Evolutionary conservation across 75 land plant species (phyloP).

Genomic region (Isoetes taiwanensis): DNA sequence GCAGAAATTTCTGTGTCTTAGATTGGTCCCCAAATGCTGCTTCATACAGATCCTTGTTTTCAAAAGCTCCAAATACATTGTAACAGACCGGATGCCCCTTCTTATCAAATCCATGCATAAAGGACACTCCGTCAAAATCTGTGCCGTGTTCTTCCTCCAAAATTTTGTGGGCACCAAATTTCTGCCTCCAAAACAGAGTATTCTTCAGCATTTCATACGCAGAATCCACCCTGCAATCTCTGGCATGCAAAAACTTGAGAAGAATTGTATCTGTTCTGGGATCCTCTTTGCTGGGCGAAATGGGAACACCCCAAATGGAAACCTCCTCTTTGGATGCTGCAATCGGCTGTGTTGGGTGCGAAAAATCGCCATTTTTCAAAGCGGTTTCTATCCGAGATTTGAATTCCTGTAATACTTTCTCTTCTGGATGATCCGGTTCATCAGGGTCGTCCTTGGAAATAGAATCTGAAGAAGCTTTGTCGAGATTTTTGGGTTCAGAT

Average conservation of each 20-base stretch:
- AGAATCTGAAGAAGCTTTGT: no score
- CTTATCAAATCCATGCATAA: constrained; percentile 59
- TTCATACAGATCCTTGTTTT: constrained; percentile 69
- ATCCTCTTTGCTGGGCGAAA: constrained; percentile 33
- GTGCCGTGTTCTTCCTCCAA: constrained; percentile 52
- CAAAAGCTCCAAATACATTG: constrained; percentile 74
- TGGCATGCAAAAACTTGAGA: constrained; percentile 74
- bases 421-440: no score
- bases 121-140: constrained; percentile 58
- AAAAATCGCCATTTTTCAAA: no score
- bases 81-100: constrained; percentile 86
- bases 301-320: constrained; percentile 69
- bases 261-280: constrained; percentile 63
- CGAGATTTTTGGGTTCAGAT: no score
- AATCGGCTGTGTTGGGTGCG: no score
- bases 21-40: constrained; percentile 67
- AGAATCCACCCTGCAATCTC: constrained; percentile 59
- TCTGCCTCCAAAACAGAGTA: constrained; percentile 50
- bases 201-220: constrained; percentile 49
- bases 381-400: no score
- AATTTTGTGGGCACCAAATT: constrained; percentile 43
- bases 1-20: constrained; percentile 52
- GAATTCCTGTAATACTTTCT: no score
- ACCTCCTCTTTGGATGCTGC: no score
- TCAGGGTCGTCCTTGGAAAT: no score